Evolutionary conservation across 805 yeast genomes (phyloP), one percentile per base, ranked within the genome.

Genomic region (Alloascoidea africana): DNA sequence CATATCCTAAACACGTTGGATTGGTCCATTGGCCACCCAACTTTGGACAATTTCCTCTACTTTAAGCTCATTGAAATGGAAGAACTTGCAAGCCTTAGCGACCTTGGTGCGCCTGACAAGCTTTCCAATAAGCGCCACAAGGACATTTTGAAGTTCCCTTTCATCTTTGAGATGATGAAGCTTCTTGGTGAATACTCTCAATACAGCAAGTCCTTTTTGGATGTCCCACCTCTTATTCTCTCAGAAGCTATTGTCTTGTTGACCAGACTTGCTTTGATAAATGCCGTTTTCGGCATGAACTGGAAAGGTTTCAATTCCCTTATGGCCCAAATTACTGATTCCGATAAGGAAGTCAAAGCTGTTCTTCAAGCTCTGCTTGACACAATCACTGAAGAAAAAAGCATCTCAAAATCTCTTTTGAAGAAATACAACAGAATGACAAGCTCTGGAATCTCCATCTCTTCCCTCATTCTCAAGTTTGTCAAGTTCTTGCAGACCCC

Each of bases 21-120:
- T 45, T 84, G 84, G 94, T 63, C 64, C 23, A 60, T 84, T 38
- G 70, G 68, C 35, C 83, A 75, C 44, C 84, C 93, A 2, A 66
- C 68, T 44, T 49, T 66, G 33, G 63, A 60, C 37, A 67, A 69
- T 42, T 76, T 52, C 42, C 47, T 63, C 8, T 23, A 23, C n/a
- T 23, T 23, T 23, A 23, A 23, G n/a, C n/a, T 23, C 8, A 23
- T 23, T 23, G 30, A 23, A 23, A 23, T 23, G 30, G 30, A 23
- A 23, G 30, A 23, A 23, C n/a, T 23, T 8, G 30, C n/a, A 8
- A 23, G 30, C n/a, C n/a, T 23, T 8, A 23, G 13, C n/a, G 30
- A 23, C n/a, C n/a, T 23, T 8, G n/a, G n/a, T n/a, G 8, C 30
- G 8, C 30, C 30, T 8, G 8, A 8, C 8, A 23, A 23, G n/a